Evolutionary conservation across 2,329 filamentous ascomycete species (phyloP), one percentile per base, ranked within the genome.

Genomic region (Cryphonectria parasitica): DNA sequence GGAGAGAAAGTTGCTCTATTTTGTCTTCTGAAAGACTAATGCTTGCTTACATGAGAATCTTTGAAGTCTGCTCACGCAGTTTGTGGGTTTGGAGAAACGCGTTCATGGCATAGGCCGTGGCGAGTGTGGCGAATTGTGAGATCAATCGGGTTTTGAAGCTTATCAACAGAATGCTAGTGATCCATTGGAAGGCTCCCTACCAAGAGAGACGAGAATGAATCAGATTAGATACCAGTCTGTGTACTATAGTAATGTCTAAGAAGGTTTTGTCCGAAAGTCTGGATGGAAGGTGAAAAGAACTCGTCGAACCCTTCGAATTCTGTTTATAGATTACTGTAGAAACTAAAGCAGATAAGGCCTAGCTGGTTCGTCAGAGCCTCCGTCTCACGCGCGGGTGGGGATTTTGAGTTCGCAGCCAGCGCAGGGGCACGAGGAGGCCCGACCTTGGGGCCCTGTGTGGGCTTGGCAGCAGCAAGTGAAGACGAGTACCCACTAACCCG

Each of bases 401-500:
- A 43, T 49, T 64, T 64, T 64, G 63, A 31, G 39, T 49, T 64
- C 34, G 63, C 63, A 49, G 63, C 63, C 63, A 64, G 63, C 63
- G 63, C 63, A 64, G 63, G 63, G 63, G 63, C 63, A 19, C 58
- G n/a, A 19, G 36, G 36, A 19, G 36, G 61, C 39, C 19, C 39
- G 41, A 6, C 34, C 17, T 62, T 34, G 22, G 31, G 17, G 58
- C 10, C 58, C 34, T 39, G 58, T 15, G 58, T 13, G 31, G 36
- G 34, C 31, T 36, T 15, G 36, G 31, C 31, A 25, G 58, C 58
- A 39, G 58, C 54, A 58, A 58, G 54, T 7, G 28, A 58, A 22
- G 43, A 49, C 43, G 43, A 22, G 45, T 49, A n/a, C 22, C 45
- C 45, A 49, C 45, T 49, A 49, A 11, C 22, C 45, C 45, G 45